A percentile compares a stretch with the other conserved stretches of the same genome.
Conservation (phyloP, 495 filamentous ascomycete genomes). For the Cercophora scortea region DNA sequence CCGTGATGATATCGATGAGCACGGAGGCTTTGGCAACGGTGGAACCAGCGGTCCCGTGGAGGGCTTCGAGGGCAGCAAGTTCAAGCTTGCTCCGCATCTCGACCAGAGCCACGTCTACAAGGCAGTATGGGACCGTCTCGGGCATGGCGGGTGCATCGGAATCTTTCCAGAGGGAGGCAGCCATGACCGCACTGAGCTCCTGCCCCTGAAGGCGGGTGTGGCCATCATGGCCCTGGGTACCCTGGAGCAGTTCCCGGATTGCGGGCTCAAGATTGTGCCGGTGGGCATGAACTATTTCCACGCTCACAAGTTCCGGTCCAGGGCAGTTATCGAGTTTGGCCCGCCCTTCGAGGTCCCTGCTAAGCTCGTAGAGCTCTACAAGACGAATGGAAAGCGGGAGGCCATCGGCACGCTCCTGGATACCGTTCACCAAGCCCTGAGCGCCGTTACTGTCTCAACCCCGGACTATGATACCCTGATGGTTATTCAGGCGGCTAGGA, state of each 20-base stretch:
- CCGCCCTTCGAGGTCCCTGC: conserved; percentile 72
- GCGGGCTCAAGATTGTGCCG: conserved; percentile 96
- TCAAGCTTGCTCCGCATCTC: conserved; percentile 85
- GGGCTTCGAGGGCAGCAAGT: conserved; percentile 69
- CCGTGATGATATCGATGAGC: conserved; percentile 55
- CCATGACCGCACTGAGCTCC: conserved; percentile 87
- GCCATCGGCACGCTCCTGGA: conserved; percentile 77
- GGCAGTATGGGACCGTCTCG: conserved; percentile 77
- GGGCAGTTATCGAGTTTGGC: conserved; percentile 95
- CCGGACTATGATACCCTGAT: conserved; percentile 97
- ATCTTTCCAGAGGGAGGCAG: conserved; percentile 98
- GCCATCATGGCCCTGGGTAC: conserved; percentile 97
- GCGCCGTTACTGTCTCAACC: conserved; percentile 83
- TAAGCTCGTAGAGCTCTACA: conserved; percentile 81
- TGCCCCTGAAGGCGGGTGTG: conserved; percentile 95
- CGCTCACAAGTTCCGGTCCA: conserved; percentile 94
- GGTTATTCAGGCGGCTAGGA: conserved; percentile 92
- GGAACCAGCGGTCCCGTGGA: conserved; percentile 45
- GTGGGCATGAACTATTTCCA: conserved; percentile 99
- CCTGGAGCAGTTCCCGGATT: conserved; percentile 78
- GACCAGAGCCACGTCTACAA: conserved; percentile 92
- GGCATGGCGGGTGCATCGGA: conserved; percentile 79
- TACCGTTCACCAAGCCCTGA: conserved; percentile 74
- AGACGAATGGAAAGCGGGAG: conserved; percentile 69
- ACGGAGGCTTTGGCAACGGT: conserved; percentile 41